Base-by-base conservation (phyloP, 2,329 filamentous ascomycete species). In the Scedosporium boydii region DNA sequence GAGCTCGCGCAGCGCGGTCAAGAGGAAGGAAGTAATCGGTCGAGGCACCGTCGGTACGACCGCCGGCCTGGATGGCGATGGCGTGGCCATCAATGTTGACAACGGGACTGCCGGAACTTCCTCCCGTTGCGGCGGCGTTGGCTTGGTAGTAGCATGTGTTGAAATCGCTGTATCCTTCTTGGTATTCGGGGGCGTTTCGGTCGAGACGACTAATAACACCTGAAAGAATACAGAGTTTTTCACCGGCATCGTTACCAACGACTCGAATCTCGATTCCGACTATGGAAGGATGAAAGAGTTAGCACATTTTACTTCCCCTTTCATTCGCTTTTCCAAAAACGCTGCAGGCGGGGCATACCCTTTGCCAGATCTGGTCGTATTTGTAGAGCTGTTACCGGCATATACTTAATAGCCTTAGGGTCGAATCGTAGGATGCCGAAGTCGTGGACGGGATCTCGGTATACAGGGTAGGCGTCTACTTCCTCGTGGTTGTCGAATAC, bases 401-500 rank as follows among this genome's bases (percentile, higher is more conserved):
- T 96, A 76, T 99, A 98, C 74, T 96, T 96, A 79, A 99, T 96
- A 7, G 89, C 89, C 71, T 91, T 91, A 46, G 95, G 95, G 69
- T 99, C 91, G 78, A 99, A 99, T 71, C 95, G 88, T 59, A 99
- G 84, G 69, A 99, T 96, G 65, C 95, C 95, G 70, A 99, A 99
- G 75, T 99, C 95, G 80, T 99, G 95, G 29, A 99, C 93, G 16
- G 95, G 96, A 71, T 99, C 95, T 70, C 95, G 91, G 77, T 99
- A 99, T 59, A 99, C 92, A 7, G 95, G 95, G 71, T 92, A 91
- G 58, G 96, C 93, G 73, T 99, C 95, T 69, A 95, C 95, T 80
- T 96, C 83, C 68, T 99, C 95, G 75, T 99, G 95, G 73, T 99
- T 99, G 75, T 99, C 96, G 74, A 99, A 99, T 68, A 99, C 93